phyloP scores from a whole-genome alignment of 1,284 basidiomycete species.

The Neotropicomus parvogracilis region DNA sequence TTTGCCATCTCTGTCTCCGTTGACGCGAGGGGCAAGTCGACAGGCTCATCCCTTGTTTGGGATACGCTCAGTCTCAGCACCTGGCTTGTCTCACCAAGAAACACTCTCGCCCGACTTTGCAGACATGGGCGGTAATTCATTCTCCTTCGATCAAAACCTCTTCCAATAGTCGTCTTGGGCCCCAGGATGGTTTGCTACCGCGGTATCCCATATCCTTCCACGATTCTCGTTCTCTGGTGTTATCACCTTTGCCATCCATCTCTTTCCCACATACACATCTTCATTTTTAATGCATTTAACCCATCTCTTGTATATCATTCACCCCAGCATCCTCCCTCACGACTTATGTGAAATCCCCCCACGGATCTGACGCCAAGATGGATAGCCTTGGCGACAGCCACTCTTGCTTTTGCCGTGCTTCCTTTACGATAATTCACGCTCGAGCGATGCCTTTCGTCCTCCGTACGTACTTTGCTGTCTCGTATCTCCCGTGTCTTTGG shows the following conservation, averaged over 20 bases:
- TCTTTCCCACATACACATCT: constrained; percentile 14
- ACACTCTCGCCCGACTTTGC: constrained; percentile 38
- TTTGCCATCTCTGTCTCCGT: constrained; percentile 20
- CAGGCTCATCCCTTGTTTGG: constrained; percentile 22
- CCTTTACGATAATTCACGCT: constrained; percentile 26
- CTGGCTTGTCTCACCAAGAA: constrained; percentile 17
- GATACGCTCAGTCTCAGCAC: constrained; percentile 37
- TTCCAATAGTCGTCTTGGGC: constrained; percentile 37
- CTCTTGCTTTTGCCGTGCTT: constrained; percentile 22
- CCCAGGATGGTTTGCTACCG: background rate
- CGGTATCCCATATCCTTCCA: constrained; percentile 8
- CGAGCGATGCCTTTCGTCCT: constrained; percentile 27
- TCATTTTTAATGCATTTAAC: constrained; percentile 29
- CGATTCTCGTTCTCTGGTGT: background rate
- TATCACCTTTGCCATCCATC: constrained; percentile 8
- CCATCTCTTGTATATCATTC: constrained; percentile 35
- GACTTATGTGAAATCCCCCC: constrained; percentile 20
- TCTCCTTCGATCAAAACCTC: constrained; percentile 41
- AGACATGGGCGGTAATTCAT: constrained; percentile 49
- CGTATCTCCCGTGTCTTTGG: constrained; percentile 22
- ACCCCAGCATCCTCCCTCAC: constrained; percentile 24
- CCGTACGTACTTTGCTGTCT: constrained; percentile 27
- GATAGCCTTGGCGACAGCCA: constrained; percentile 11
- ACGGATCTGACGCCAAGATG: constrained; percentile 12
- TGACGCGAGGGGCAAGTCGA: constrained; percentile 21